A percentile compares a stretch with the other conserved stretches of the same genome.
Evolutionary conservation across 2,329 filamentous ascomycete genomes (phyloP).

Genomic region (Amauroascus niger): DNA sequence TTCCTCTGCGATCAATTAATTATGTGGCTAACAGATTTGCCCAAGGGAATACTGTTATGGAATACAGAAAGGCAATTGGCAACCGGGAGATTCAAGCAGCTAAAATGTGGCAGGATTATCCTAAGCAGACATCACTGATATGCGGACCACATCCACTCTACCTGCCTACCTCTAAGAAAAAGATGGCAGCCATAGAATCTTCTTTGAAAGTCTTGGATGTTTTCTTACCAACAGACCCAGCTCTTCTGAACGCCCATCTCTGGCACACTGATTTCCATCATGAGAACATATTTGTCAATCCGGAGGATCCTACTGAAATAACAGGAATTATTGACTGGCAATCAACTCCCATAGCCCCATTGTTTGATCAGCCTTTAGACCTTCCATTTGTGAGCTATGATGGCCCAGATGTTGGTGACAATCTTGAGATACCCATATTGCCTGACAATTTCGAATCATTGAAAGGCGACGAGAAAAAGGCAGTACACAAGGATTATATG

Average conservation of each 20-base stretch:
- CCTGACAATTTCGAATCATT: background rate
- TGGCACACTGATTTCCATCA: constrained; percentile 37
- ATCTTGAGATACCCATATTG: background rate
- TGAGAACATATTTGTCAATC: constrained; percentile 34
- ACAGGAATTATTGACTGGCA: constrained; percentile 25
- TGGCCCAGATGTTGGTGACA: constrained; percentile 13
- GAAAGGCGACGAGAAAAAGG: background rate
- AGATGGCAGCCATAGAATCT: constrained; percentile 17
- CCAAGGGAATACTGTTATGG: constrained; percentile 25
- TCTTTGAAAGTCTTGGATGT: constrained; percentile 8
- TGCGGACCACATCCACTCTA: constrained; percentile 36
- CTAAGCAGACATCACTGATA: constrained; percentile 26
- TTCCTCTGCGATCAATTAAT: constrained; percentile 9
- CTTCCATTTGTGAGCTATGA: constrained; percentile 21
- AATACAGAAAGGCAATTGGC: constrained; percentile 28
- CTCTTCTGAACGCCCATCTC: constrained; percentile 21
- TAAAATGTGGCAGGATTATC: constrained; percentile 19
- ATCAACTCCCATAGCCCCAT: constrained; percentile 16
- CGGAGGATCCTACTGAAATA: constrained; percentile 11
- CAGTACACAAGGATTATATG: background rate
- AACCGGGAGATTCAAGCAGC: constrained; percentile 28
- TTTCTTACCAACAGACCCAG: constrained; percentile 16
- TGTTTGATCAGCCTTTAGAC: constrained; percentile 19
- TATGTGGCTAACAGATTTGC: background rate
- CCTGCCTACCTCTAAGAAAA: constrained; percentile 20